Base-by-base conservation (phyloP, 345 rosid species). In the Camelina sativa region DNA sequence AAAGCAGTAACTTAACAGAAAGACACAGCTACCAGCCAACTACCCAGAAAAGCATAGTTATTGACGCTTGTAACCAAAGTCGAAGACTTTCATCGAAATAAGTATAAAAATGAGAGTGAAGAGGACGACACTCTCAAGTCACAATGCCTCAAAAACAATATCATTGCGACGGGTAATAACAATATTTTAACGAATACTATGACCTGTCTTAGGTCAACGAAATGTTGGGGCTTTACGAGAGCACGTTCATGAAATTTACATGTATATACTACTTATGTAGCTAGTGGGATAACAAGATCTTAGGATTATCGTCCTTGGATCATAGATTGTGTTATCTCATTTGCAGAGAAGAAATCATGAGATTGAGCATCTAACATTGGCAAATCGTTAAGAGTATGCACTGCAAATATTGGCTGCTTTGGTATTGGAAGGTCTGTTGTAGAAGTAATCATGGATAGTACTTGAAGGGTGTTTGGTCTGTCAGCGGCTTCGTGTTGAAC, bases 241-340 rank as follows among this genome's bases (percentile, higher is more conserved):
- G 25, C 25, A 23, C 3, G 7, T 23, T n/a, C 23, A 51, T 35
- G 11, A 40, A 28, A n/a, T 68, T 35, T 38, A 67, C 72, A 67
- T 38, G 53, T 54, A 10, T 55, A 37, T 23, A 38, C 38, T 65
- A 16, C 63, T 37, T 19, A 8, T 11, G 30, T 59, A 50, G 37
- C 37, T 34, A 34, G 54, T 8, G 54, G 3, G 54, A 50, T 8
- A 50, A 17, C 9, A 54, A 25, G 59, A 54, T 54, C 35, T 23
- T 54, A 54, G 59, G 11, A 23, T 50, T 19, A 76, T 46, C 80
- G 35, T 70, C 80, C 80, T 63, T 70, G 66, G 19, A 76, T 30
- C 51, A 63, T n/a, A 46, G 80, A 70, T n/a, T 76, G 60, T 55
- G 80, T 76, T 25, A 76, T 54, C 25, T 70, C 71, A 70, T 76